Evolutionary conservation across 164 flowering plant species (phyloP).

Genomic region (Saururus chinensis): DNA sequence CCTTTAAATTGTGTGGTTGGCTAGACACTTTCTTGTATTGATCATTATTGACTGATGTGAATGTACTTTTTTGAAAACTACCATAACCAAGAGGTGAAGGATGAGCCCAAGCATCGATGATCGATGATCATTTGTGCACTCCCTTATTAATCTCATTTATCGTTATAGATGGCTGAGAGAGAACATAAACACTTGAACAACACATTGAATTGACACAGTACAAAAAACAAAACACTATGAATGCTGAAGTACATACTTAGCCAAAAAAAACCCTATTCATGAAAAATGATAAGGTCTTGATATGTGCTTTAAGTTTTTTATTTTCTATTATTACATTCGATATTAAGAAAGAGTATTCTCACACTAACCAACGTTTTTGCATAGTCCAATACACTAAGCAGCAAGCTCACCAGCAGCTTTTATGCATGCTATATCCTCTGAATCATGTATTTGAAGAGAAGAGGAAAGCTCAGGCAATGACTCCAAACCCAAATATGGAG

Average conservation of each 20-base stretch:
- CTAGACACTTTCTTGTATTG: no score
- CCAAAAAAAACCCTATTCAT: background rate
- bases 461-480: constrained; percentile 56
- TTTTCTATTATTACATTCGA: background rate
- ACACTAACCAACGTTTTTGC: no score
- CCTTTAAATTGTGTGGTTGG: no score
- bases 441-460: constrained; percentile 62
- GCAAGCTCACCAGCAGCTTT: no score
- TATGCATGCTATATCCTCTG: no score
- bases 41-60: constrained; percentile 98
- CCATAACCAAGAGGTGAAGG: constrained; percentile 99
- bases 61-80: constrained; percentile 94
- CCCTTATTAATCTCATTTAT: no score
- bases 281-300: background rate
- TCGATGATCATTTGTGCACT: constrained; percentile 96
- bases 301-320: no score
- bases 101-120: constrained; percentile 93
- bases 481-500: constrained; percentile 61
- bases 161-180: constrained; percentile 76
- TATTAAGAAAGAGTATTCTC: constrained; percentile 13
- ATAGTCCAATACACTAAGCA: no score
- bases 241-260: background rate
- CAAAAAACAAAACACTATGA: background rate
- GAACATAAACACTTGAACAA: constrained; percentile 4
- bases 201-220: background rate